Evolutionary conservation across 2,329 filamentous ascomycete genomes (phyloP), one percentile per base, ranked within the genome.

Genomic region (Xylaria sp.): DNA sequence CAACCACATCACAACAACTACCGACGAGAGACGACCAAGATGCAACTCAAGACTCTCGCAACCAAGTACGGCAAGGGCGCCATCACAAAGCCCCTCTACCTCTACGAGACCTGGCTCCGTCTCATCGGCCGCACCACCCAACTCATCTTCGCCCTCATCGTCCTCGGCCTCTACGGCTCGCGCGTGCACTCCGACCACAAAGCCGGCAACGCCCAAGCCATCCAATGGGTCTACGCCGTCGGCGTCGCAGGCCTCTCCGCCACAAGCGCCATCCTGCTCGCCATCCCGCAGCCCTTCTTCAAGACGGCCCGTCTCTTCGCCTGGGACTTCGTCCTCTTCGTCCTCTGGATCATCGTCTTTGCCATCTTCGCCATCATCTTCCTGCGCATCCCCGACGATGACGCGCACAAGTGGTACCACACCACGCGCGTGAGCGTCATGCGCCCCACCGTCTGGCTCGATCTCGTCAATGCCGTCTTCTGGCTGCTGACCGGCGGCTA

Each of bases 361-460:
- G 89, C 87, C 34, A 81, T 89, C 60, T 91, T 92, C 66, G 89
- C 85, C 11, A 82, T 79, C 61, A 84, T 90, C 75, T 92, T 88
- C 74, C 83, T 91, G 60, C 72, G 79, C 39, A 79, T 83, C 54
- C 73, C 84, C 62, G 75, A 77, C 39, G 77, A 83, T 58, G 67
- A 72, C 47, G 61, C 10, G 16, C 63, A 65, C 53, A 61, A 63
- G 52, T 63, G 60, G 58, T 80, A 79, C 71, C 74, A 80, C 70
- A 77, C 76, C 35, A 72, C 70, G 50, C 77, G 71, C 62, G 77
- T 76, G 0, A 63, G 69, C 3, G 55, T 70, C 5, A 91, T 91
- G 89, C 87, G 88, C 74, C 79, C 82, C 62, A 87, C 87, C 1
- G 87, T 90, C 2, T 91, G 87, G 86, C 74, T 91, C 30, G 87